Evolutionary conservation across 2,329 filamentous ascomycete species (phyloP).

Genomic region (Periconia sp.): DNA sequence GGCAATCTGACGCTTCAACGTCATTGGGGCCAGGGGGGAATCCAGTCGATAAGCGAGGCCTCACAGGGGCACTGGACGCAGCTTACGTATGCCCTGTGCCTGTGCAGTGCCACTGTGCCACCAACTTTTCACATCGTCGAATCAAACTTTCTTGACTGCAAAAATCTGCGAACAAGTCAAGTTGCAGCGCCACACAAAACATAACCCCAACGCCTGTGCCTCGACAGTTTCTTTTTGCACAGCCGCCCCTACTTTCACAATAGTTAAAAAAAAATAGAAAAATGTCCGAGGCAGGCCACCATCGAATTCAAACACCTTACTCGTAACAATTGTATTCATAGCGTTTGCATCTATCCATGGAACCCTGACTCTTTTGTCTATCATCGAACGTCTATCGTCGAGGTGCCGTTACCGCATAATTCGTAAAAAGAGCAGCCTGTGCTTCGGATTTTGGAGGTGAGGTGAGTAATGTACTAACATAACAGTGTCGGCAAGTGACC

Average conservation of each 20-base stretch:
- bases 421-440: slow-evolving; percentile 27
- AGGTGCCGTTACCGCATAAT: slow-evolving; percentile 22
- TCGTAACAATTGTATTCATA: slow-evolving; percentile 10
- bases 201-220: no score
- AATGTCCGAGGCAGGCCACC: no score
- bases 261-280: no score
- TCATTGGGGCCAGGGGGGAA: slow-evolving; percentile 7
- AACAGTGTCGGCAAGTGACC: slow-evolving; percentile 1
- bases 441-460: slow-evolving; percentile 22
- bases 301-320: background rate
- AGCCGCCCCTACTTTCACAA: no score
- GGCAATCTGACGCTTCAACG: background rate
- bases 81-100: background rate
- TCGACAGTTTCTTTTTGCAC: no score
- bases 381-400: slow-evolving; percentile 32
- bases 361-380: slow-evolving; percentile 18
- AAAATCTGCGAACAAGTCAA: no score
- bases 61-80: background rate
- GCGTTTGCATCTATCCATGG: slow-evolving; percentile 19
- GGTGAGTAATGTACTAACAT: slow-evolving; percentile 5
- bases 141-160: background rate
- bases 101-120: background rate
- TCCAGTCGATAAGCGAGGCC: background rate
- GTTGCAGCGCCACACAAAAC: background rate
- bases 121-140: background rate